Evolutionary conservation across 495 filamentous ascomycete species (phyloP), one percentile per base, ranked within the genome.

Genomic region (Penicillium nucicola): DNA sequence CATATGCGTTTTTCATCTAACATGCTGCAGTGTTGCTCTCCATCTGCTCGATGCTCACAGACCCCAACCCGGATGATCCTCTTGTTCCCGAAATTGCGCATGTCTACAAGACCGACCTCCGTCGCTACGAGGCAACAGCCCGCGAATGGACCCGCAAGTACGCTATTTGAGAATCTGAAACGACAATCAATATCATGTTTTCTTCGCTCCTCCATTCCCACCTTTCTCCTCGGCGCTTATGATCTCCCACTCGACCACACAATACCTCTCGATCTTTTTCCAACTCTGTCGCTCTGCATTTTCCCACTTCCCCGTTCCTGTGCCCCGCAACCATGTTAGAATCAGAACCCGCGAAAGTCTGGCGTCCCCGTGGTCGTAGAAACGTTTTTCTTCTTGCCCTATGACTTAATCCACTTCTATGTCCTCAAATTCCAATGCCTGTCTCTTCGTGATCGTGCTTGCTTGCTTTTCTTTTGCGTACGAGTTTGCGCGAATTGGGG

Each of bases 141-240:
- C 84, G 93, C 64, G 93, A 98, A 74, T 97, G 95, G 93, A 98
- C 93, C 49, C 83, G 92, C 69, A 98, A 97, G 80, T 97, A 97
- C 72, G 95, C 93, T 61, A 92, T 96, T 50, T 77, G 67, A 75
- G 58, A 59, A 52, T 60, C 61, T 52, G 19, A 31, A 48, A 40
- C 53, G 48, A 55, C 52, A 51, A 55, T 55, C 56, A 62, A 55
- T 57, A 53, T 60, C 36, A 48, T 48, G 31, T 14, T 18, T 47
- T 8, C n/a, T 32, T 48, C 45, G 34, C 45, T 38, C 37, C 33
- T 25, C 10, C 40, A 19, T 45, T 31, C 20, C 34, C 17, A 32
- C 17, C 42, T 45, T 14, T 12, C 43, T 45, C 10, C n/a, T 3
- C 34, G 39, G 17, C 34, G 42, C 38, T 47, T 31, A 45, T 28